These are phyloP conservation scores for Podaxis sp. DNA, from an alignment of 768 basidiomycete genomes.

Conservation along the genomic window DNA sequence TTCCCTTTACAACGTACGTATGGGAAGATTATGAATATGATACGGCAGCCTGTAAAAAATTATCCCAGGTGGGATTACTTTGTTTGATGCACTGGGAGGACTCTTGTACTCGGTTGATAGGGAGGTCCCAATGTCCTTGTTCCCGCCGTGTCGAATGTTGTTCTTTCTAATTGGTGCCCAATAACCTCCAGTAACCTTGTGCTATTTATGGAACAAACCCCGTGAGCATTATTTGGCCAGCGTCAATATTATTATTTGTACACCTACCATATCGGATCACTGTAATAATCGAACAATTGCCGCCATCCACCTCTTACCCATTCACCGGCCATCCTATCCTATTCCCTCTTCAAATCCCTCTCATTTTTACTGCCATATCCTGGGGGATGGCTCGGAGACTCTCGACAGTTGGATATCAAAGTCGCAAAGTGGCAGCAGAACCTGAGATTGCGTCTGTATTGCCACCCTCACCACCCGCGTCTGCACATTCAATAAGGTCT, in stretches of 20 bases:
- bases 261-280: conserved; percentile 15
- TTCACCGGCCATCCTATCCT: background rate
- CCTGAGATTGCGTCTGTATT: conserved; percentile 10
- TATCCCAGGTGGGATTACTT: background rate
- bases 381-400: conserved; percentile 50
- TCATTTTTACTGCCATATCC: conserved; percentile 4
- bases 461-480: conserved; percentile 30
- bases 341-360: background rate
- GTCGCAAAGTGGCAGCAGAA: conserved; percentile 9
- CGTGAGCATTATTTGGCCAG: conserved; percentile 8
- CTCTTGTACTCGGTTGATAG: conserved; percentile 2
- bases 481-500: conserved; percentile 25
- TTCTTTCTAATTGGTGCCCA: background rate
- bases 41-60: background rate
- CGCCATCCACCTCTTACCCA: background rate
- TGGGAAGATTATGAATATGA: background rate
- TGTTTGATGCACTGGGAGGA: background rate
- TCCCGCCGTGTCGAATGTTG: conserved; percentile 1
- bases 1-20: too few species aligned
- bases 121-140: background rate
- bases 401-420: conserved; percentile 34
- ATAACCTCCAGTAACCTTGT: conserved; percentile 8
- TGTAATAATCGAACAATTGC: conserved; percentile 15
- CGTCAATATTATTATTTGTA: background rate
- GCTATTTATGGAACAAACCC: conserved; percentile 2